A percentile compares a stretch with the other conserved stretches of the same genome.
These are phyloP conservation scores for Macrolepiota dolichaula DNA, from an alignment of 768 basidiomycete genomes.

Conservation along the genomic window DNA sequence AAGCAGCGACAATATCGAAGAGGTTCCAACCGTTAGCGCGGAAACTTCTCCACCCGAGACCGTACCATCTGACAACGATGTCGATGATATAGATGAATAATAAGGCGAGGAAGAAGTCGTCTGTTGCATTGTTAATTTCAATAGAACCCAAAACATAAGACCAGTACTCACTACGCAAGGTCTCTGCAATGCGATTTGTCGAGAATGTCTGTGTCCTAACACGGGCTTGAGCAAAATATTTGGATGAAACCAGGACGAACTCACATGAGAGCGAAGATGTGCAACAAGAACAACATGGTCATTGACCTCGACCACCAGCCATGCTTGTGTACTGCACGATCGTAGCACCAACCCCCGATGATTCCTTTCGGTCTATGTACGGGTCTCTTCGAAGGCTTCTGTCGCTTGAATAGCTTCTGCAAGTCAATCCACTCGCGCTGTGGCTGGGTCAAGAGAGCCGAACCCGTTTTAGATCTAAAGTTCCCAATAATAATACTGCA, in stretches of 20 bases:
- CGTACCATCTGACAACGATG: conserved; percentile 71
- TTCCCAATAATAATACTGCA: conserved; percentile 92
- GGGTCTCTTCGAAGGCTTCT: conserved; percentile 83
- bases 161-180: conserved; percentile 52
- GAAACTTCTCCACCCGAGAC: conserved; percentile 83
- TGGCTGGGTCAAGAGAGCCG: conserved; percentile 78
- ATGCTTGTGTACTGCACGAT: conserved; percentile 86
- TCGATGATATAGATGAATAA: conserved; percentile 75
- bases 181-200: conserved; percentile 43
- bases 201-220: conserved; percentile 79
- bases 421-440: conserved; percentile 95
- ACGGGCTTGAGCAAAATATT: conserved; percentile 1
- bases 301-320: conserved; percentile 88
- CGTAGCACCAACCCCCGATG: conserved; percentile 84
- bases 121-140: conserved; percentile 32
- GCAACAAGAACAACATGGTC: conserved; percentile 75
- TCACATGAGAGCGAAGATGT: conserved; percentile 82
- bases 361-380: conserved; percentile 47
- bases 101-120: conserved; percentile 71
- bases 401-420: conserved; percentile 82
- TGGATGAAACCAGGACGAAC: conserved; percentile 21
- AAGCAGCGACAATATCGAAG: conserved; percentile 80
- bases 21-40: conserved; percentile 92
- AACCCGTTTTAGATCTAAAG: conserved; percentile 83
- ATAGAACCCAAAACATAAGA: background rate